phyloP scores from a whole-genome alignment of 202 grass and related monocot genomes.

The Setaria viridis region DNA sequence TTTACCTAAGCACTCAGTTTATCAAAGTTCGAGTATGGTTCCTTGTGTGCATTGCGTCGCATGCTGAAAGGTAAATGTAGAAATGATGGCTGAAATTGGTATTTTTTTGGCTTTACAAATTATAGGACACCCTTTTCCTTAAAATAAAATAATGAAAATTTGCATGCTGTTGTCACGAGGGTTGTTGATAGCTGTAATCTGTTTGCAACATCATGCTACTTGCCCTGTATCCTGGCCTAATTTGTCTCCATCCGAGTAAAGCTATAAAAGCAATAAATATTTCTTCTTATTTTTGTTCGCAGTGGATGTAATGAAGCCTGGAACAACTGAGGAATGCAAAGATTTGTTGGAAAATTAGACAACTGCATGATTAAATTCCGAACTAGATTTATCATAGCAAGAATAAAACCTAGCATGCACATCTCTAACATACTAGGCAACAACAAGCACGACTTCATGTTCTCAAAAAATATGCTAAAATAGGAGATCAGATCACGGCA shows the following conservation, averaged over 20 bases:
- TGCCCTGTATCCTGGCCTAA: not conserved
- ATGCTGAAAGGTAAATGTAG: not conserved
- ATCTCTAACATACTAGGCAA: too few species aligned
- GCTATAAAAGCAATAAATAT: not conserved
- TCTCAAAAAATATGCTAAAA: too few species aligned
- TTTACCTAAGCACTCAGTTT: not conserved
- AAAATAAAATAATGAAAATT: not conserved
- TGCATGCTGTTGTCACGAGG: not conserved
- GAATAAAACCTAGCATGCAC: too few species aligned
- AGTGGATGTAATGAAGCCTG: constrained; percentile 68
- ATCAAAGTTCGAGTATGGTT: not conserved
- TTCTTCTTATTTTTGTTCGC: not conserved
- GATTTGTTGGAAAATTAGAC: not conserved
- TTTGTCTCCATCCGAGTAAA: not conserved
- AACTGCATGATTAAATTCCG: too few species aligned
- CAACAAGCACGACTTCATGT: too few species aligned
- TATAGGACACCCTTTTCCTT: not conserved
- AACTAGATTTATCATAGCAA: too few species aligned
- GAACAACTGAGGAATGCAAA: constrained; percentile 55
- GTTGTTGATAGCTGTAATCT: constrained; percentile 13
- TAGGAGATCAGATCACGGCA: too few species aligned
- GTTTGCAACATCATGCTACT: not conserved
- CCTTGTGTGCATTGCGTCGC: not conserved
- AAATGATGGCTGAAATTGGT: not conserved
- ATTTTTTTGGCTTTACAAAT: not conserved